Base-by-base conservation (phyloP, 2,329 filamentous ascomycete genomes). In the Sclerotinia subarctica region DNA sequence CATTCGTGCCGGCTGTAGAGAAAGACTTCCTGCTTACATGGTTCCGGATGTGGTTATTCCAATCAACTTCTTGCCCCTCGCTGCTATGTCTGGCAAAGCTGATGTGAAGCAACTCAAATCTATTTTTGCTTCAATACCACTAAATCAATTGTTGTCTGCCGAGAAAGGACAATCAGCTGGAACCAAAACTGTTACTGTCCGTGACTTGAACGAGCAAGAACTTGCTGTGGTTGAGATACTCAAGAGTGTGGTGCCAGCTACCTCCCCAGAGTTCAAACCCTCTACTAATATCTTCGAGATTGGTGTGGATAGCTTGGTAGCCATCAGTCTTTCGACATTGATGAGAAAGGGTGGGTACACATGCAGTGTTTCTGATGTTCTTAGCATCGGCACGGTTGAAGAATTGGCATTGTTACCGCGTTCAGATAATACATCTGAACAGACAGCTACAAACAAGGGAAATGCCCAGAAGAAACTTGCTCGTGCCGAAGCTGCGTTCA, bases 1-100 rank as follows among this genome's bases (percentile, higher is more conserved):
- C 38, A 76, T 81, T 38, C 77, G 79, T 54, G 74, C 76, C 29
- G 47, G 49, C 29, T 64, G 60, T 42, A 64, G 60, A 29, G 35
- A 64, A 32, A 79, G 82, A 38, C 76, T 66, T 13, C 42, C 64
- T 26, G 42, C 35, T 19, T 66, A 66, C 17, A 64, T 64, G 60
- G 60, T 64, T 38, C 60, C 60, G 13, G 60, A 54, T 44, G 60
- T 64, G 32, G 60, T 64, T 38, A 54, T 64, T 29, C 60, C 47
- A 21, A 24, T 64, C 35, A 64, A 21, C 24, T 64, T 38, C 26
- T n/a, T 64, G 24, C 60, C 60, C 24, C 60, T 64, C 19, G 60
- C 60, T 44, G 49, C 49, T 19, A 64, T 52, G 24, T 64, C 60
- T 42, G 60, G 49, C 5, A 64, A 64, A 19, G 49, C 60, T 29